phyloP scores from a whole-genome alignment of 108 stramenopile species.

The Pseudonitzschia pungens region DNA sequence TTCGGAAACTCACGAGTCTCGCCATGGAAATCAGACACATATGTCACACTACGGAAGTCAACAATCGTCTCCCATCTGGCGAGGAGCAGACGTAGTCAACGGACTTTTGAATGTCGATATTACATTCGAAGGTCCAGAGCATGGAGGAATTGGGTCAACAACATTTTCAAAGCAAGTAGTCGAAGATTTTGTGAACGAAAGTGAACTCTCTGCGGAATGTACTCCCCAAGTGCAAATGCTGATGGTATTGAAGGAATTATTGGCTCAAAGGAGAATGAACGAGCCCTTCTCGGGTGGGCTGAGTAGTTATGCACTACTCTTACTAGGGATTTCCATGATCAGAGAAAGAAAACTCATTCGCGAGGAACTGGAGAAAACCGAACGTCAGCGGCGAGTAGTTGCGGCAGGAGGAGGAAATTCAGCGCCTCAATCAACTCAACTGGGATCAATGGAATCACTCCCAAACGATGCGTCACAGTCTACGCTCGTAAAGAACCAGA shows the following conservation, averaged over 20 bases:
- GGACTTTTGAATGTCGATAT: conserved; percentile 89
- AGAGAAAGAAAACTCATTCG: conserved; percentile 74
- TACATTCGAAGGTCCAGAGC: conserved; percentile 91
- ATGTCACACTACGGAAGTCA: conserved; percentile 33
- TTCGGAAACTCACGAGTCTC: not conserved
- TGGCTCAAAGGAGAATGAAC: conserved; percentile 87
- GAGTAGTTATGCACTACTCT: conserved; percentile 91
- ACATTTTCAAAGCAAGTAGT: conserved; percentile 73
- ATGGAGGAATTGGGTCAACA: conserved; percentile 92
- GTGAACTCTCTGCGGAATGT: conserved; percentile 55
- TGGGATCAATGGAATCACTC: not conserved
- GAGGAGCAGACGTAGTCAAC: conserved; percentile 86
- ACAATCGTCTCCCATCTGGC: conserved; percentile 60
- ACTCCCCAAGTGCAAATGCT: conserved; percentile 79
- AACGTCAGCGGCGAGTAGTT: conserved; percentile 63
- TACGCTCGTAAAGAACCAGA: not conserved
- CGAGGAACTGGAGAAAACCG: conserved; percentile 67
- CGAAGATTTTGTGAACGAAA: conserved; percentile 73
- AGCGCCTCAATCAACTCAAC: not conserved
- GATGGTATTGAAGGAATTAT: conserved; percentile 89
- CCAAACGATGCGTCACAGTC: not conserved
- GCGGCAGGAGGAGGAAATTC: conserved; percentile 39
- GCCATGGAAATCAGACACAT: conserved; percentile 13
- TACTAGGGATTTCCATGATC: conserved; percentile 81
- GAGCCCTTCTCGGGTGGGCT: conserved; percentile 96